A percentile compares a stretch with the other conserved stretches of the same genome.
Conservation (phyloP, 75 land plant species). For the Selaginella tamariscina region DNA sequence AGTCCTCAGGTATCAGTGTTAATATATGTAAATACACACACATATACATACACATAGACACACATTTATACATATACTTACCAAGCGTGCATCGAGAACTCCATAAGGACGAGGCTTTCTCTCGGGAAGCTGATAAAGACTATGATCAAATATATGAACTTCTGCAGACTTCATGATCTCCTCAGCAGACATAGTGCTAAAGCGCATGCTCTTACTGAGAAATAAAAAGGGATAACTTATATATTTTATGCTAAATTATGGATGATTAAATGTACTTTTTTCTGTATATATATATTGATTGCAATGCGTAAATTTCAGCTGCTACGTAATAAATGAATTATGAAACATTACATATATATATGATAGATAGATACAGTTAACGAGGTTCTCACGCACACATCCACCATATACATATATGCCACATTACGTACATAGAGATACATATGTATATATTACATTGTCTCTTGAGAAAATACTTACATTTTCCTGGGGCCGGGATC, state of each 20-base stretch:
- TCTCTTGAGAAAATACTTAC: slow-evolving; percentile 18
- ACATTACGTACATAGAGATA: background rate
- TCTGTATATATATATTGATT: background rate
- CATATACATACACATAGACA: no score
- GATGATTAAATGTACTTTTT: background rate
- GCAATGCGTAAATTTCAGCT: background rate
- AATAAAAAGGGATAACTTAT: background rate
- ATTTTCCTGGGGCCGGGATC: slow-evolving; percentile 42
- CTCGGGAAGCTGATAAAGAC: slow-evolving; percentile 31
- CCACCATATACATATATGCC: background rate
- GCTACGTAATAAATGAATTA: background rate
- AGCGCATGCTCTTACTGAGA: slow-evolving; percentile 59
- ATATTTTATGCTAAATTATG: background rate
- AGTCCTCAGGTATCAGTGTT: no score
- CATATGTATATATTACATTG: background rate
- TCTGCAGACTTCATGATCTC: slow-evolving; percentile 54
- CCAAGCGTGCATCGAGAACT: slow-evolving; percentile 63
- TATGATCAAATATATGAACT: slow-evolving; percentile 40
- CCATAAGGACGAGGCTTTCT: slow-evolving; percentile 36
- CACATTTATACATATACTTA: no score
- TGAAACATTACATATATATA: background rate
- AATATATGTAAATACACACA: no score
- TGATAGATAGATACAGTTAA: background rate
- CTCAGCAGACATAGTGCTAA: slow-evolving; percentile 39
- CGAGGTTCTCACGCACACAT: background rate